Base-by-base conservation (phyloP, 257 asterid species). In the Nicotiana benthamiana region DNA sequence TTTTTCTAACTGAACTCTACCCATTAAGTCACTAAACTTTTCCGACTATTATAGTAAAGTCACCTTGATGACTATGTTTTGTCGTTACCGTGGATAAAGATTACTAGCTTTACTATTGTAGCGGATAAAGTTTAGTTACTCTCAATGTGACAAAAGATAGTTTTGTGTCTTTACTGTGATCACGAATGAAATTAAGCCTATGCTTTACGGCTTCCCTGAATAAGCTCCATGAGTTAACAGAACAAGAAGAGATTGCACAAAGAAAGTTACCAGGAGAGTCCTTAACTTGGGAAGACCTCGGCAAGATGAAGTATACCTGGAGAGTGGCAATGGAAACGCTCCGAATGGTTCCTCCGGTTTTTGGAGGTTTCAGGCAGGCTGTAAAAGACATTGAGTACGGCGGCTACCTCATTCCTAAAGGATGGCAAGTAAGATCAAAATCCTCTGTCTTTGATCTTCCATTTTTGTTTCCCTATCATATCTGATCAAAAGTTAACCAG, bases 241-340 rank as follows among this genome's bases (percentile, higher is more conserved):
- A 90, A 84, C 95, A 89, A 89, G 94, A 91, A 53, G 93, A 85
- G 86, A 88, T 90, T 13, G 87, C 86, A 56, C 82, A 82, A 62
- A 72, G 85, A 80, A 89, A 83, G 82, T 43, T 88, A 13, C 13
- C 83, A 1, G 88, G 85, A 75, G 90, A 85, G 54, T n/a, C 20
- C 16, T 80, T 91, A 80, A 89, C 92, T 67, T 90, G 97, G 97
- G 91, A 90, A 82, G 94, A 91, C 86, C 89, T 92, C n/a, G 82
- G 81, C 26, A 92, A 89, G 84, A 91, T 91, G 94, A 89, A 88
- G 86, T 86, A 86, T 75, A 91, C 90, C 9, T 89, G 97, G 97
- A 89, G 90, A 83, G 94, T 90, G 79, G 92, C 92, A 1, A 83
- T 87, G 89, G 97, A 93, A 87, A 90, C 87, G 5, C 88, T 91